phyloP scores from a whole-genome alignment of 352 stramenopile genomes.

The Phytophthora gonapodyides region DNA sequence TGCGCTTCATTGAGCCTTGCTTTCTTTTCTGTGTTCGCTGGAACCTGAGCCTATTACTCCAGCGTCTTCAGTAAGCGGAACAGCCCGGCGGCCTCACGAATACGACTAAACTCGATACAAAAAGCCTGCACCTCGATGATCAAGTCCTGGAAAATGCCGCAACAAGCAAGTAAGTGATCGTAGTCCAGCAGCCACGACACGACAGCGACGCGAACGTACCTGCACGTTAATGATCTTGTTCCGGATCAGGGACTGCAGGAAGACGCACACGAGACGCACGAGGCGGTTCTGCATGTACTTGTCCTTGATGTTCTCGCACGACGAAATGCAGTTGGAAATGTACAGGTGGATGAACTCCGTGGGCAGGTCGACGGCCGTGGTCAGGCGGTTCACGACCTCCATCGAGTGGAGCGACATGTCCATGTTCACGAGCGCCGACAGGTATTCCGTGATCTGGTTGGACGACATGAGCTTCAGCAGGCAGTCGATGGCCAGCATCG shows the following conservation, averaged over 20 bases:
- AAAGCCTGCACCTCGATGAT: constrained; percentile 99
- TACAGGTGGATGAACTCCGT: constrained; percentile 99
- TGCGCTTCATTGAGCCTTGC: constrained; percentile 22
- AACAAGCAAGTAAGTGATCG: constrained; percentile 28
- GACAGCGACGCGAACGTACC: constrained; percentile 53
- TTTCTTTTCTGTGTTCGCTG: constrained; percentile 25
- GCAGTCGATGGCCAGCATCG: constrained; percentile 97
- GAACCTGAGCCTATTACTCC: constrained; percentile 73
- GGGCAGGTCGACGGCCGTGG: constrained; percentile 91
- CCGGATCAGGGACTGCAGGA: constrained; percentile 98
- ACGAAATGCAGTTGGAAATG: constrained; percentile 99
- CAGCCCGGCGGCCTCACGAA: constrained; percentile 95
- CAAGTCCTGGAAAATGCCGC: constrained; percentile 85
- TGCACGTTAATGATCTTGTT: constrained; percentile 99
- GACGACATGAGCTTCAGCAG: constrained; percentile 92
- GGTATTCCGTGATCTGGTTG: constrained; percentile 95
- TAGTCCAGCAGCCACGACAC: neutral
- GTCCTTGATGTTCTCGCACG: constrained; percentile 98
- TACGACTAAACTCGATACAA: constrained; percentile 99
- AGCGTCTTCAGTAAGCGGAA: constrained; percentile 98
- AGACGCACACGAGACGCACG: constrained; percentile 98
- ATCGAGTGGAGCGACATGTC: constrained; percentile 99
- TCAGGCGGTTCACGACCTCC: constrained; percentile 96
- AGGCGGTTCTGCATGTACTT: constrained; percentile 98
- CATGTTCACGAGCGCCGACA: constrained; percentile 98